These are phyloP conservation scores for Histomonas meleagridis DNA, from an alignment of 208 protist species.

Conservation along the genomic window DNA sequence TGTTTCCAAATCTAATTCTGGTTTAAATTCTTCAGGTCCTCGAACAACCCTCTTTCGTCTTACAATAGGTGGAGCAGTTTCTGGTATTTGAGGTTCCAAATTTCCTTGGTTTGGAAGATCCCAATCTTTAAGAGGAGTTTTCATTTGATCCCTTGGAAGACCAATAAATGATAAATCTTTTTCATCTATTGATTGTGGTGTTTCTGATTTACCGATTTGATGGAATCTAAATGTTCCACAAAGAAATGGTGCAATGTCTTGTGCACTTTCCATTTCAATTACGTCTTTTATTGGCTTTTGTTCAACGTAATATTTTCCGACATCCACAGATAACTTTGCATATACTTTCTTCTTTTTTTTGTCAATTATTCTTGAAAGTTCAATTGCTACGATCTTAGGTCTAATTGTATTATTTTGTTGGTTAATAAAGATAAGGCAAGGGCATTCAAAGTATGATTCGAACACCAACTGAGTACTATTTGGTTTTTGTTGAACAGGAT, in stretches of 20 bases:
- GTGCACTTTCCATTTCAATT: not conserved
- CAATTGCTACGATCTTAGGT: not conserved
- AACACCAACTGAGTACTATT: not conserved
- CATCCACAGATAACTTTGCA: slow-evolving; percentile 9
- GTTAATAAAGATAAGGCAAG: slow-evolving; percentile 5
- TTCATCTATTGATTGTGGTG: not conserved
- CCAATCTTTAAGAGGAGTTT: not conserved
- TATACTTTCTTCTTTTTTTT: not conserved
- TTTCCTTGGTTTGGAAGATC: not conserved
- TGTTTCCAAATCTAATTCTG: no score
- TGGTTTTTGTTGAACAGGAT: not conserved
- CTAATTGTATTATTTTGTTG: not conserved
- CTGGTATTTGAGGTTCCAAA: no score
- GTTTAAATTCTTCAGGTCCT: no score
- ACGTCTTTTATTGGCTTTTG: not conserved
- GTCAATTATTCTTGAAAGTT: not conserved
- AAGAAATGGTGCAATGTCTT: not conserved
- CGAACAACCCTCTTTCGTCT: no score
- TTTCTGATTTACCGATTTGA: no score
- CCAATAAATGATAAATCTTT: slow-evolving; percentile 13
- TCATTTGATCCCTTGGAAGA: not conserved
- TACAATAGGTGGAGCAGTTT: no score
- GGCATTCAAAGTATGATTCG: not conserved
- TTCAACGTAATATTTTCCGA: not conserved
- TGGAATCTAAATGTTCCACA: not conserved